These are phyloP conservation scores for Microcyclospora pomicola DNA, from an alignment of 2,329 filamentous ascomycete species.

Conservation along the genomic window DNA sequence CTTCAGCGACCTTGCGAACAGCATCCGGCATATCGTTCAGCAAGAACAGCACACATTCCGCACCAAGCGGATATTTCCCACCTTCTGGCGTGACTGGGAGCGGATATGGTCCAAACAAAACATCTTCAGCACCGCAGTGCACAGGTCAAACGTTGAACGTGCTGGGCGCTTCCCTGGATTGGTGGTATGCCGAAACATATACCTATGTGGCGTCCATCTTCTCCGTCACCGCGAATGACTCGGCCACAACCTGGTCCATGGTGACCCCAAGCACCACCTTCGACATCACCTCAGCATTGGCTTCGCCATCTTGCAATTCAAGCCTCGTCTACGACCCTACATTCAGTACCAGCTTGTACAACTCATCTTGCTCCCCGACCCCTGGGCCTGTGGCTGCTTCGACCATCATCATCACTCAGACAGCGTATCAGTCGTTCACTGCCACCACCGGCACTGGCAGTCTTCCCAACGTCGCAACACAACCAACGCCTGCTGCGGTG, in stretches of 20 bases:
- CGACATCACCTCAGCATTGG: conserved; percentile 19
- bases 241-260: conserved; percentile 19
- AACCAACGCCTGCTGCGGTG: conserved; percentile 16
- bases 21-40: too few relatives aligned
- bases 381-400: conserved; percentile 18
- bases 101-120: not conserved
- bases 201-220: conserved; percentile 22
- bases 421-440: conserved; percentile 15
- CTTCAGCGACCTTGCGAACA: too few relatives aligned
- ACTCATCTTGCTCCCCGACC: conserved; percentile 13
- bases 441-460: conserved; percentile 15
- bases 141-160: conserved; percentile 21
- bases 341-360: conserved; percentile 9
- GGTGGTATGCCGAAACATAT: conserved; percentile 21
- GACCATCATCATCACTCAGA: conserved; percentile 19
- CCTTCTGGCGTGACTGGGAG: not conserved
- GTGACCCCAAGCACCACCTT: conserved; percentile 19
- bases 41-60: too few relatives aligned
- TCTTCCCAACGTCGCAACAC: conserved; percentile 17
- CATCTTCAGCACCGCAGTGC: not conserved
- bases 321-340: conserved; percentile 8
- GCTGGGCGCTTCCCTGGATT: conserved; percentile 21
- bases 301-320: conserved; percentile 12
- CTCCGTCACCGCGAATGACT: conserved; percentile 15
- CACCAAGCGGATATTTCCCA: not conserved